Evolutionary conservation across 306 rosid species (phyloP).

Genomic region (Cyamopsis tetragonoloba): DNA sequence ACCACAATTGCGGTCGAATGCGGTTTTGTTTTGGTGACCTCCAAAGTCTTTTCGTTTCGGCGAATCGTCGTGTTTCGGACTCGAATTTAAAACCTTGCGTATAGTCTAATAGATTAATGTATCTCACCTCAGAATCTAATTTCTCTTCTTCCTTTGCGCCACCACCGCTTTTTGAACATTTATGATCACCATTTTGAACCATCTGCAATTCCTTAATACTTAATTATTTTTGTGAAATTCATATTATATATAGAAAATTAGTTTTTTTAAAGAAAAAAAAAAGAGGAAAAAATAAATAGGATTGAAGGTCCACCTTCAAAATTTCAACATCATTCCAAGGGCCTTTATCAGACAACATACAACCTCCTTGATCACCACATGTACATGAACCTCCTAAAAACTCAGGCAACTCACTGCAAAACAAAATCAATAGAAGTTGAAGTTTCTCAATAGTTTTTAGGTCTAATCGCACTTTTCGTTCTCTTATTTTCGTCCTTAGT

Average conservation of each 20-base stretch:
- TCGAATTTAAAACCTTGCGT: too few species aligned
- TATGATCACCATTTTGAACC: constrained; percentile 76
- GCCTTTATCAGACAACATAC: constrained; percentile 88
- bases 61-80: too few species aligned
- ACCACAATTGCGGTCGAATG: too few species aligned
- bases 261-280: neutral
- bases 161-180: constrained; percentile 43
- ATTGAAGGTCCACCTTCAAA: constrained; percentile 39
- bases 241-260: too few species aligned
- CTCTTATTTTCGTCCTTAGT: too few species aligned
- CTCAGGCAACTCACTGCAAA: constrained; percentile 78
- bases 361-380: constrained; percentile 81
- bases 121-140: constrained; percentile 38
- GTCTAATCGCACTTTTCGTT: too few species aligned
- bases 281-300: neutral
- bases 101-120: too few species aligned
- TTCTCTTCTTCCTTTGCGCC: constrained; percentile 35
- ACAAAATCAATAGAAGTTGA: constrained; percentile 14
- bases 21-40: too few species aligned
- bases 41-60: too few species aligned
- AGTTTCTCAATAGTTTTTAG: neutral
- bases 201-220: constrained; percentile 47
- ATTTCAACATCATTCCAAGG: constrained; percentile 82
- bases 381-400: constrained; percentile 88
- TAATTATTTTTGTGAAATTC: too few species aligned